A percentile compares a stretch with the other conserved stretches of the same genome.
These are phyloP conservation scores for Microdochium bolleyi DNA, from an alignment of 2,329 filamentous ascomycete species.

Conservation along the genomic window DNA sequence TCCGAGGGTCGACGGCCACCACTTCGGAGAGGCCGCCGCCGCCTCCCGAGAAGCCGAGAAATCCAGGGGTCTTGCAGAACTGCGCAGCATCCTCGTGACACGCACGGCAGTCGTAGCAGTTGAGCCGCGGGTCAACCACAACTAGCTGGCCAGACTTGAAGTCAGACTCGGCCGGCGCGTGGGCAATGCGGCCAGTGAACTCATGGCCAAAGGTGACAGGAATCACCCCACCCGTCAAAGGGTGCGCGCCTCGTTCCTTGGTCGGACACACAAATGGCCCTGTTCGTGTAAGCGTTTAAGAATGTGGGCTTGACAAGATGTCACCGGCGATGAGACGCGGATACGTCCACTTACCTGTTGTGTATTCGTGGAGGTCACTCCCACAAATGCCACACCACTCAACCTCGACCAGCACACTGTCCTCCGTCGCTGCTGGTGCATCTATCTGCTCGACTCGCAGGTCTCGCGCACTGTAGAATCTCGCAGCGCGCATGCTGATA, in stretches of 20 bases:
- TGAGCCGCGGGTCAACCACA: background rate
- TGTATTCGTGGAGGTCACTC: background rate
- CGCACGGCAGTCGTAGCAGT: background rate
- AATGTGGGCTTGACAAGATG: too few relatives aligned
- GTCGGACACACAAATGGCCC: background rate
- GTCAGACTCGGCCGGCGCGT: background rate
- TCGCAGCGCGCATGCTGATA: background rate
- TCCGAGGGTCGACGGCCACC: background rate
- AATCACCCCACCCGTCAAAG: background rate
- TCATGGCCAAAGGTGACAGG: background rate
- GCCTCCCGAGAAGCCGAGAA: background rate
- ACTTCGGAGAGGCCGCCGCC: background rate
- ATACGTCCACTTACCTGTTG: background rate
- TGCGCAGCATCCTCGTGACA: background rate
- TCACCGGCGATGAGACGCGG: background rate
- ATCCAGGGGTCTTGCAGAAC: background rate
- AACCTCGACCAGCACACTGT: background rate
- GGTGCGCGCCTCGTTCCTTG: background rate
- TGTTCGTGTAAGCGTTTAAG: background rate
- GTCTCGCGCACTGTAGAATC: background rate
- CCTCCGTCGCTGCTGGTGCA: background rate
- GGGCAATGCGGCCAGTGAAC: background rate
- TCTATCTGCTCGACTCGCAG: background rate
- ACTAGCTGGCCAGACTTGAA: background rate
- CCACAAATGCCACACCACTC: background rate